phyloP scores from a whole-genome alignment of 139 green algal genomes.

The Tetraselmis chui region DNA sequence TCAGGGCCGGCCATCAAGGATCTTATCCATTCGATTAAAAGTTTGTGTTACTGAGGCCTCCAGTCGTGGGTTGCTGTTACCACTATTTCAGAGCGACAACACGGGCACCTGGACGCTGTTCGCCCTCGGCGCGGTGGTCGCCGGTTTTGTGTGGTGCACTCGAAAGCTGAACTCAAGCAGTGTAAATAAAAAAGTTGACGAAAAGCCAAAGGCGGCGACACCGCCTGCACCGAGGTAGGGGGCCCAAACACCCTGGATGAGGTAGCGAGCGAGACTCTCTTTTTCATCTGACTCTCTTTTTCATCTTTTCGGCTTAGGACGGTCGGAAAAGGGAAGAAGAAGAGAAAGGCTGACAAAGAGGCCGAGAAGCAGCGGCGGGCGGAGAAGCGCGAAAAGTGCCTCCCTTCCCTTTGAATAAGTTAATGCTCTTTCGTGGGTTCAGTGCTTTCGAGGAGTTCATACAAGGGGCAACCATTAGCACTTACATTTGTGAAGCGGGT shows the following conservation, averaged over 20 bases:
- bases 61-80: no score
- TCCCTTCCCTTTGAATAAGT: no score
- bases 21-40: no score
- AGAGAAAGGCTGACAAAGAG: not conserved
- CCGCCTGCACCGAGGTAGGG: not conserved
- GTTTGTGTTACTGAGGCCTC: no score
- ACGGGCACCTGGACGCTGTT: not conserved
- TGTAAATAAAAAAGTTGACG: not conserved
- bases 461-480: no score
- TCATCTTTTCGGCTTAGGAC: not conserved
- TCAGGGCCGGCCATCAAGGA: no score
- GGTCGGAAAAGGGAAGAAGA: not conserved
- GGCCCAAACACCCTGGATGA: not conserved
- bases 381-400: not conserved
- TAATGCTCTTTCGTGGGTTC: no score
- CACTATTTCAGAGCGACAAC: not conserved
- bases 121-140: not conserved
- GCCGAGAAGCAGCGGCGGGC: not conserved
- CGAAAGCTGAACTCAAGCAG: not conserved
- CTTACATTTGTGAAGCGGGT: no score
- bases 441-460: no score
- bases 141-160: not conserved
- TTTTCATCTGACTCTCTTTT: not conserved
- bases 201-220: not conserved
- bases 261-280: not conserved